Base-by-base conservation (phyloP, 1,284 basidiomycete genomes). In the Tilletia horrida region DNA sequence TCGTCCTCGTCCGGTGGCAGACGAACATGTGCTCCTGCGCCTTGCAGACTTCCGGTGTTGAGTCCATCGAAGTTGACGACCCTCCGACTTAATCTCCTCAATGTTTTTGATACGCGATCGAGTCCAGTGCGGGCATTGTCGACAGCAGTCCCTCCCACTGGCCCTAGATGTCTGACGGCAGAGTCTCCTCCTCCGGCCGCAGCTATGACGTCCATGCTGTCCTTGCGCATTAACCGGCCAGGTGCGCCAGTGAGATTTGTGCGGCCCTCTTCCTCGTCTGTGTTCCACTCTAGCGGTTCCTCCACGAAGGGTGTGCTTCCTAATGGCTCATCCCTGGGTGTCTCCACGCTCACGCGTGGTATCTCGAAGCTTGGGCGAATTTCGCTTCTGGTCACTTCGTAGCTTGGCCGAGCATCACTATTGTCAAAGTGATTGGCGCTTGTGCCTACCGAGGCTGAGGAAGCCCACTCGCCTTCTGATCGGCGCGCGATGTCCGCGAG, bases 51-150 rank as follows among this genome's bases (percentile, higher is more conserved):
- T 23, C 21, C 64, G 13, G 47, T 21, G 9, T 42, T 31, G 1
- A 31, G 44, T 27, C 66, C 88, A 14, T 67, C 88, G 62, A 93
- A 83, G 79, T 92, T 92, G 44, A 92, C 91, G 18, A 96, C 91
- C 23, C 93, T 87, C 63, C 90, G 82, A 42, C 91, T 92, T 55
- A 88, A 87, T 18, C 89, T 85, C n/a, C 88, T 84, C 6, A 93
- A 50, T 3, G 71, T 75, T 59, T 77, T 79, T 67, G 70, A 70
- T 61, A 79, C 47, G 2, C 73, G 66, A 23, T 72, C 50, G 63
- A 79, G 55, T 42, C 74, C 73, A 7, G 66, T 57, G 31, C 55
- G 70, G n/a, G 77, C 74, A 29, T 48, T 29, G 29, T 59, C 55
- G 16, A 29, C 55, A 9, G 31, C 27, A 18, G 31, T 27, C 13